Evolutionary conservation across 495 filamentous ascomycete species (phyloP).

Genomic region (Umbilicaria muhlenbergii): DNA sequence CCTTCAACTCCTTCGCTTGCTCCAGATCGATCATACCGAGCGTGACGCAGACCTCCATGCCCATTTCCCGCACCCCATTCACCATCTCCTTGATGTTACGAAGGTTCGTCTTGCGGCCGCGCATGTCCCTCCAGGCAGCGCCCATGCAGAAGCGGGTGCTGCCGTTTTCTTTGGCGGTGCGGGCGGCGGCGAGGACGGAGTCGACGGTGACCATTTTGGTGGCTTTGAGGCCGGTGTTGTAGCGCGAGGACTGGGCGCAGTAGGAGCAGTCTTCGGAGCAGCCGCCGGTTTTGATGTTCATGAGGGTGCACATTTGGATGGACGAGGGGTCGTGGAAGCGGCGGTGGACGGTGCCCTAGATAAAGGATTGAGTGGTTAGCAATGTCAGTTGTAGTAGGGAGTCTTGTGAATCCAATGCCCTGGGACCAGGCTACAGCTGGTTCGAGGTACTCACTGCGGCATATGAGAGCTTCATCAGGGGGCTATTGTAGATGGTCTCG

Average conservation of each 20-base stretch:
- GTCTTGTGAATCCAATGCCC: too few relatives aligned
- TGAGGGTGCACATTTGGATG: conserved; percentile 78
- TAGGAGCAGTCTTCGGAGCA: conserved; percentile 81
- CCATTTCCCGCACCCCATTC: conserved; percentile 55
- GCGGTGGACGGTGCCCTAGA: conserved; percentile 54
- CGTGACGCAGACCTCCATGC: conserved; percentile 78
- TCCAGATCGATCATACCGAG: conserved; percentile 70
- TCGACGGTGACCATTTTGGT: conserved; percentile 64
- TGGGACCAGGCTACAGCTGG: too few relatives aligned
- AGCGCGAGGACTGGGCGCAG: conserved; percentile 71
- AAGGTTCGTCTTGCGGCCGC: conserved; percentile 62
- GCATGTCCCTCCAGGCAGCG: conserved; percentile 83
- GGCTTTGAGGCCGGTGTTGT: conserved; percentile 62
- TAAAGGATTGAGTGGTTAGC: neutral
- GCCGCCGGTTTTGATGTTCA: conserved; percentile 91
- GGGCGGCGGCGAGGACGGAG: conserved; percentile 58
- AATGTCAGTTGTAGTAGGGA: neutral
- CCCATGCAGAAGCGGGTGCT: conserved; percentile 87
- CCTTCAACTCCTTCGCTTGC: conserved; percentile 64
- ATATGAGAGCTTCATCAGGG: conserved; percentile 60
- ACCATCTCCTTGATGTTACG: conserved; percentile 73
- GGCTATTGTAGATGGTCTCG: conserved; percentile 56
- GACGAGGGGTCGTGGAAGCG: conserved; percentile 64
- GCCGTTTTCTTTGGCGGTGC: conserved; percentile 61
- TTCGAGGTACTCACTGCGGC: conserved; percentile 41